Conservation (phyloP, 768 basidiomycete genomes). For the button mushroom (Agaricus bisporus) region DNA sequence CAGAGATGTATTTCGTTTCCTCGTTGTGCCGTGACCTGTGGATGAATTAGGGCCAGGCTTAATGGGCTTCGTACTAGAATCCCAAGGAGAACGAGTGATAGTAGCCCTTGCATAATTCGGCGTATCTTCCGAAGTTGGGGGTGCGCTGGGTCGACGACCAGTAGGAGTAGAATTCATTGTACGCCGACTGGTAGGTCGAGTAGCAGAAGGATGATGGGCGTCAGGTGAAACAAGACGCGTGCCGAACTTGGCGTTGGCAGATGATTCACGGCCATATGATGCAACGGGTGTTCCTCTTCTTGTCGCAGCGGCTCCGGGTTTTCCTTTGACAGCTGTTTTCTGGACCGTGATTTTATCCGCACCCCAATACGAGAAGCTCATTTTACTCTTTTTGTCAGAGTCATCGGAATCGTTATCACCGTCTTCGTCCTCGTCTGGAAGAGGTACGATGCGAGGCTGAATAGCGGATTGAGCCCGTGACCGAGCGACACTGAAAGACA, state of each 20-base stretch:
- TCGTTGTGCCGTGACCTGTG: slow-evolving; percentile 41
- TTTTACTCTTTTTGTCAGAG: slow-evolving; percentile 85
- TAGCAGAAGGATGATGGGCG: slow-evolving; percentile 34
- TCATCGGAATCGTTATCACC: slow-evolving; percentile 67
- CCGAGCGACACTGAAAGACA: slow-evolving; percentile 52
- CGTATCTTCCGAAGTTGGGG: slow-evolving; percentile 47
- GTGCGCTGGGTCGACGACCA: slow-evolving; percentile 28
- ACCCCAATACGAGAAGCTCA: slow-evolving; percentile 94
- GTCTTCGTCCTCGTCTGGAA: slow-evolving; percentile 59
- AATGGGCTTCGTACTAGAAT: slow-evolving; percentile 40
- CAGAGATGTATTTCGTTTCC: slow-evolving; percentile 68
- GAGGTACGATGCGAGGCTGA: slow-evolving; percentile 62
- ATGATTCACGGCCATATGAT: slow-evolving; percentile 73
- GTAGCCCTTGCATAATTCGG: slow-evolving; percentile 64
- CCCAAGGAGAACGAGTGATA: slow-evolving; percentile 72
- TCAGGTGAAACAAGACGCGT: slow-evolving; percentile 62
- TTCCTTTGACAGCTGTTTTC: slow-evolving; percentile 60
- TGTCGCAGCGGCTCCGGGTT: slow-evolving; percentile 27
- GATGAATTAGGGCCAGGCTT: neutral
- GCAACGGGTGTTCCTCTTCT: slow-evolving; percentile 39
- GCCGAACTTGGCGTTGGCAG: slow-evolving; percentile 92
- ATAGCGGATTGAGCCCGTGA: slow-evolving; percentile 55
- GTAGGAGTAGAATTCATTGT: slow-evolving; percentile 42
- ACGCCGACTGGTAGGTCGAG: slow-evolving; percentile 61
- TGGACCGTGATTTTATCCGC: slow-evolving; percentile 88